Base-by-base conservation (phyloP, 441 rosid genomes). In the Erysimum cheiri region DNA sequence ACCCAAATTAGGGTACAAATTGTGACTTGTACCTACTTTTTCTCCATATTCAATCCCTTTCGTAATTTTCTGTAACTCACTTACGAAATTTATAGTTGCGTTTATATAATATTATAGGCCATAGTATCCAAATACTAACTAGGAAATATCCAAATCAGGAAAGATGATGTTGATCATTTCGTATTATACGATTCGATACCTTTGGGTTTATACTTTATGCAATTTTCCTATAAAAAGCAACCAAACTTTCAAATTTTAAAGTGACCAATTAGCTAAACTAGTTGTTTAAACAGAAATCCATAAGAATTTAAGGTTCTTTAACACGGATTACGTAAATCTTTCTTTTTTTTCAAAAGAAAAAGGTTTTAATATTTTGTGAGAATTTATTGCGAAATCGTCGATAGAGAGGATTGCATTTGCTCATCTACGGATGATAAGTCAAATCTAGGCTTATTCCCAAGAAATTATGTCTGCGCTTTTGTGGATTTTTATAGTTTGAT, bases 81-180 rank as follows among this genome's bases (percentile, higher is more conserved):
- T 61, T 26, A 22, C 17, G 74, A 46, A 61, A 17, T 61, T 11
- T 13, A 11, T 26, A 55, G 69, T 60, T 67, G 69, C 52, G 32
- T 35, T 74, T 67, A n/a, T 69, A 46, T 55, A 35, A 62, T 68
- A 74, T 46, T 61, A 55, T 61, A 61, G 46, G 62, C 64, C 54
- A 69, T 60, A 54, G 64, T 35, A 62, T 74, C 43, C 8, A 55
- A 61, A 62, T 55, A 74, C 74, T 69, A 74, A 69, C 74, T 74
- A 74, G 65, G 74, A 74, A 62, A 69, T 69, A 68, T 63, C 64
- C 78, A 74, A 55, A 69, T 74, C 78, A 68, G 73, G 73, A 68
- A 74, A 59, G n/a, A 62, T 47, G 78, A 74, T 62, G 65, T 62
- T 55, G 78, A 62, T 69, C 54, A 74, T 62, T 68, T 54, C 68